phyloP scores from a whole-genome alignment of 192 early-diverging fungal genomes.

The Coemansia sp. region DNA sequence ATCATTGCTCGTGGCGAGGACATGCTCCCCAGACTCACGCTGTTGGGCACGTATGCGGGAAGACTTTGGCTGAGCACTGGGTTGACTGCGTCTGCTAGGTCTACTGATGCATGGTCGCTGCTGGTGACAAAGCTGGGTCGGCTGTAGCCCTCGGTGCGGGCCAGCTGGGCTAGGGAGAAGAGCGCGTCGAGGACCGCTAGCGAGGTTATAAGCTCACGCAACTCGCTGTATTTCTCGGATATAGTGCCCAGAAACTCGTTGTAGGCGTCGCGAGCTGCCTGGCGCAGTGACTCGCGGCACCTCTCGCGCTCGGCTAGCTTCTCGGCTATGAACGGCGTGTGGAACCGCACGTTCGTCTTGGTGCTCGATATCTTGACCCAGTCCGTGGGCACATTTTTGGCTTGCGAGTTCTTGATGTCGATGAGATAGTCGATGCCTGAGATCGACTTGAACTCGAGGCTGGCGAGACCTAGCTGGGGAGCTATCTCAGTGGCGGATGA shows the following conservation, averaged over 20 bases:
- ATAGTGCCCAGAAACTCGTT: conserved; percentile 60
- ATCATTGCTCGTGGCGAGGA: conserved; percentile 65
- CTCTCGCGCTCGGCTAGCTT: conserved; percentile 59
- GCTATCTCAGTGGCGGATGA: conserved; percentile 55
- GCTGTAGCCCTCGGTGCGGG: conserved; percentile 86
- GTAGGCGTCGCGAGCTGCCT: conserved; percentile 69
- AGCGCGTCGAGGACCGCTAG: conserved; percentile 66
- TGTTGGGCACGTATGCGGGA: conserved; percentile 88
- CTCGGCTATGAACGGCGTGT: conserved; percentile 56
- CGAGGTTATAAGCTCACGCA: conserved; percentile 65
- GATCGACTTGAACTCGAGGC: conserved; percentile 61
- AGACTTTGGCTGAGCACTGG: conserved; percentile 28
- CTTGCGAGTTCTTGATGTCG: conserved; percentile 62
- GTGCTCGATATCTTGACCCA: conserved; percentile 69
- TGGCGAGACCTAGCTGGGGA: conserved; percentile 44
- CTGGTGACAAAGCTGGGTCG: conserved; percentile 69
- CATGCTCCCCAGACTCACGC: conserved; percentile 66
- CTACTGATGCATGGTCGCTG: conserved; percentile 54
- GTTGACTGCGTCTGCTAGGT: conserved; percentile 86
- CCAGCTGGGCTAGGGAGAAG: conserved; percentile 62
- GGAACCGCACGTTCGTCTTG: conserved; percentile 36
- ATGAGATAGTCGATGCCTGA: conserved; percentile 75
- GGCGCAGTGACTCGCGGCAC: conserved; percentile 57
- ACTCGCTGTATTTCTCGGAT: conserved; percentile 57
- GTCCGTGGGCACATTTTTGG: conserved; percentile 59